A percentile compares a stretch with the other conserved stretches of the same genome.
These are phyloP conservation scores for Dactylis glomerata DNA, from an alignment of 176 grass and related monocot species.

Conservation along the genomic window DNA sequence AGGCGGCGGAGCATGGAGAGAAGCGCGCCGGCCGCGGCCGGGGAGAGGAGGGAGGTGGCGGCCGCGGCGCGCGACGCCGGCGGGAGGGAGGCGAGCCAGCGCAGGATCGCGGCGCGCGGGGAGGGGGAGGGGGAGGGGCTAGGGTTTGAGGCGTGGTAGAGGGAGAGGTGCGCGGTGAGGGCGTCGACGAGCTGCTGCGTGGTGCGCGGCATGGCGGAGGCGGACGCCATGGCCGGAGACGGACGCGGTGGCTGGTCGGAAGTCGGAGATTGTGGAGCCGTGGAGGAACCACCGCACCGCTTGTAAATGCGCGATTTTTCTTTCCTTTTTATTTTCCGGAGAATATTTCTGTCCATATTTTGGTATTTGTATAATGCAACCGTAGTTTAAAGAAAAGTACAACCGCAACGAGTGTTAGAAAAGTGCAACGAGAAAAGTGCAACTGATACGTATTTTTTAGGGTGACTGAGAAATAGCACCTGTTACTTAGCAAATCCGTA, in stretches of 20 bases:
- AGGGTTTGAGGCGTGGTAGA: constrained; percentile 66
- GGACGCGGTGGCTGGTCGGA: constrained; percentile 35
- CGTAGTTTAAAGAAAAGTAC: no score
- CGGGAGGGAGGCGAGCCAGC: constrained; percentile 78
- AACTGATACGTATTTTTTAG: no score
- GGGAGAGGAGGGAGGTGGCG: constrained; percentile 47
- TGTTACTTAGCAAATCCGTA: no score
- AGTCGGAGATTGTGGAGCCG: constrained; percentile 24
- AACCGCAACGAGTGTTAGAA: no score
- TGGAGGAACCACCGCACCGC: neutral
- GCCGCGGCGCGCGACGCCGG: constrained; percentile 43
- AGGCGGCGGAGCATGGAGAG: constrained; percentile 69
- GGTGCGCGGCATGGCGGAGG: constrained; percentile 38
- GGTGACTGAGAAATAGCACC: no score
- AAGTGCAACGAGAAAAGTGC: no score
- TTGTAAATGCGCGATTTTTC: neutral
- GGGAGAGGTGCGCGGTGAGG: constrained; percentile 86
- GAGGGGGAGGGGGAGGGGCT: neutral
- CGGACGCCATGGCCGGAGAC: constrained; percentile 35
- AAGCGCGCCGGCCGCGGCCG: constrained; percentile 36
- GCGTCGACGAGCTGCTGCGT: constrained; percentile 60
- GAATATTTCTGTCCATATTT: neutral
- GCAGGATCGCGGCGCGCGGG: constrained; percentile 71
- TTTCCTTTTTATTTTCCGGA: neutral
- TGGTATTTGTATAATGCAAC: no score